Percentiles rank a stretch among this genome's conserved stretches.
Evolutionary conservation across 2,329 filamentous ascomycete genomes (phyloP).

Genomic region (Fusarium lyarnte): DNA sequence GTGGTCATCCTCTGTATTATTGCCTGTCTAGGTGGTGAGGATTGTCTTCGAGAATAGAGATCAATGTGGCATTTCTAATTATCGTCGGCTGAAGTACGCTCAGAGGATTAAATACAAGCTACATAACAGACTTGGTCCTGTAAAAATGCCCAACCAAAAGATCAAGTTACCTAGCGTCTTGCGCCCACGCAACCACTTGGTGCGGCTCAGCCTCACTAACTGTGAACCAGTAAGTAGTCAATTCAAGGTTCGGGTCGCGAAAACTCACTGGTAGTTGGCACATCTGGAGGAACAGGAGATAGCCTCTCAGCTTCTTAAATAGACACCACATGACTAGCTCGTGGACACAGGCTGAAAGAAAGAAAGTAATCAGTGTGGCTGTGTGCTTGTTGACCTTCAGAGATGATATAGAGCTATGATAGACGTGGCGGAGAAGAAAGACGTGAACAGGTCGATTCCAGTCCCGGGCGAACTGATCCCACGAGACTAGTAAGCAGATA

Average conservation of each 20-base stretch:
- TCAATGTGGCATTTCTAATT: neutral
- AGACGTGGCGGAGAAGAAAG: slow-evolving; percentile 81
- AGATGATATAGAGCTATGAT: slow-evolving; percentile 79
- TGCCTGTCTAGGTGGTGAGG: neutral
- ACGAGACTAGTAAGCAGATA: slow-evolving; percentile 56
- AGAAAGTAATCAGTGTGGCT: slow-evolving; percentile 80
- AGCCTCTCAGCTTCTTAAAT: slow-evolving; percentile 80
- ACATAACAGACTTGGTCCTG: slow-evolving; percentile 74
- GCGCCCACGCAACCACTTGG: slow-evolving; percentile 69
- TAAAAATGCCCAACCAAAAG: slow-evolving; percentile 83
- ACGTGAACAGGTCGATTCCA: slow-evolving; percentile 83
- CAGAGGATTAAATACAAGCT: slow-evolving; percentile 68
- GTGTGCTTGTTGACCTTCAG: slow-evolving; percentile 75
- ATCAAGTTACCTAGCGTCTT: slow-evolving; percentile 75
- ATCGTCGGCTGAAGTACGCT: neutral
- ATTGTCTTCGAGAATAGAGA: neutral
- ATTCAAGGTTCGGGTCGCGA: neutral
- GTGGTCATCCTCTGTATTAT: neutral
- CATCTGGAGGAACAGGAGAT: slow-evolving; percentile 78
- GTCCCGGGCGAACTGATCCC: slow-evolving; percentile 81
- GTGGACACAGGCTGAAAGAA: slow-evolving; percentile 75
- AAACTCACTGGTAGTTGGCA: slow-evolving; percentile 70
- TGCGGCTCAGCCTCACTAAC: slow-evolving; percentile 73
- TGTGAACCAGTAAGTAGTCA: slow-evolving; percentile 33
- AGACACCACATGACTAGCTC: slow-evolving; percentile 84